Evolutionary conservation across 1,139 yeast genomes (phyloP).

Genomic region (Eremothecium gossypii): DNA sequence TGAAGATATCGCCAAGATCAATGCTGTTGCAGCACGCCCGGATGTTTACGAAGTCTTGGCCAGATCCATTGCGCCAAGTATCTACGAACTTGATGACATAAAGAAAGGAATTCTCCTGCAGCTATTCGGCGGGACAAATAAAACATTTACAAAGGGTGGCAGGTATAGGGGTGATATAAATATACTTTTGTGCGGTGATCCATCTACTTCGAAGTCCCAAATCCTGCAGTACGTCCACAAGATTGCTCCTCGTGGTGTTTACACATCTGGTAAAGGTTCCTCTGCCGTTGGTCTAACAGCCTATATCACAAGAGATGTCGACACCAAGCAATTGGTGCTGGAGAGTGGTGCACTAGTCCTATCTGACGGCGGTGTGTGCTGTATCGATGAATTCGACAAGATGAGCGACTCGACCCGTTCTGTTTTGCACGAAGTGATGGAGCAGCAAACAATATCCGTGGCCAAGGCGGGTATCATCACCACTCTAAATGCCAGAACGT

Average conservation of each 20-base stretch:
- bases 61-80: conserved; percentile 89
- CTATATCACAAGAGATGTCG: conserved; percentile 85
- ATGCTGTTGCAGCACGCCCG: conserved; percentile 51
- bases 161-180: conserved; percentile 94
- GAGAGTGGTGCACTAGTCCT: conserved; percentile 99
- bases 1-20: conserved; percentile 59
- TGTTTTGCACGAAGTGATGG: conserved; percentile 97
- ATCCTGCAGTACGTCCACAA: conserved; percentile 89
- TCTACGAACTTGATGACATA: conserved; percentile 92
- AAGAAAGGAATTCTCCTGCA: conserved; percentile 90
- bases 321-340: conserved; percentile 80
- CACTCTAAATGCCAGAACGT: conserved; percentile 90
- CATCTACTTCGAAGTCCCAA: conserved; percentile 98
- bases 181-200: conserved; percentile 89
- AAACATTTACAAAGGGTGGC: conserved; percentile 82
- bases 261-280: conserved; percentile 98
- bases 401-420: conserved; percentile 94
- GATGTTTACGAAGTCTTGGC: conserved; percentile 86
- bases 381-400: conserved; percentile 98
- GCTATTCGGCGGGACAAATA: conserved; percentile 91
- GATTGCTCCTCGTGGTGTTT: conserved; percentile 87
- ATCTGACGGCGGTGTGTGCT: conserved; percentile 98
- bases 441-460: conserved; percentile 94
- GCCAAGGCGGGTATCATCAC: conserved; percentile 98
- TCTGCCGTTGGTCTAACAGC: conserved; percentile 99